These are phyloP conservation scores for Boehmeria nivea DNA, from an alignment of 306 rosid species.

Conservation along the genomic window DNA sequence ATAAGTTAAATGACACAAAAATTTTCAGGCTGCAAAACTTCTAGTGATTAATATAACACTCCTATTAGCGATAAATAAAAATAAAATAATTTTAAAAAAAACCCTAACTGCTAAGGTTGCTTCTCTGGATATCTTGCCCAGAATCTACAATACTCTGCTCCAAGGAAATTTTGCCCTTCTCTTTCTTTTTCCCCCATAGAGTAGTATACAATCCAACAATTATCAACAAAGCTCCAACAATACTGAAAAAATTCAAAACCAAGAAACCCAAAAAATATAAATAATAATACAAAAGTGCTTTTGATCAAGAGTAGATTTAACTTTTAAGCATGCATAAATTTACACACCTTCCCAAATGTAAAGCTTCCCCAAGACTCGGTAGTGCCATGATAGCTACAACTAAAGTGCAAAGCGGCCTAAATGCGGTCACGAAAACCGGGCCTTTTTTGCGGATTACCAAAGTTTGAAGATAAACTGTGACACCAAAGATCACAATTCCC, in stretches of 20 bases:
- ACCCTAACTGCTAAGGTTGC: too few relatives aligned
- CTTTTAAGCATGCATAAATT: too few relatives aligned
- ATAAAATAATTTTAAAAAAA: too few relatives aligned
- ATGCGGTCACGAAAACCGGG: slow-evolving; percentile 27
- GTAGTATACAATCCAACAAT: not conserved
- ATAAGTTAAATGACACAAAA: too few relatives aligned
- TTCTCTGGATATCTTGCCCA: too few relatives aligned
- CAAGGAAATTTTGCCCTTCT: not conserved
- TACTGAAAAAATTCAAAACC: too few relatives aligned
- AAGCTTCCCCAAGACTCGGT: slow-evolving; percentile 14
- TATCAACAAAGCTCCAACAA: not conserved
- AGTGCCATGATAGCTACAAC: slow-evolving; percentile 16
- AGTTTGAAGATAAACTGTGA: slow-evolving; percentile 4
- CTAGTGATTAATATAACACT: too few relatives aligned
- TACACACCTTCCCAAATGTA: slow-evolving; percentile 29
- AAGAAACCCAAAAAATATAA: too few relatives aligned
- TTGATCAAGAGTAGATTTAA: too few relatives aligned
- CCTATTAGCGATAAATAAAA: too few relatives aligned
- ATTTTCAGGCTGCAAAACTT: too few relatives aligned
- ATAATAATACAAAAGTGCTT: too few relatives aligned
- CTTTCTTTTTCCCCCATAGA: not conserved
- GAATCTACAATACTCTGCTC: not conserved
- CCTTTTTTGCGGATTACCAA: slow-evolving; percentile 16
- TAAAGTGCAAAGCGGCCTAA: slow-evolving; percentile 15
- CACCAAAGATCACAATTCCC: slow-evolving; percentile 22